Conservation (phyloP, 2,329 filamentous ascomycete genomes). For the Alternaria infectoria region DNA sequence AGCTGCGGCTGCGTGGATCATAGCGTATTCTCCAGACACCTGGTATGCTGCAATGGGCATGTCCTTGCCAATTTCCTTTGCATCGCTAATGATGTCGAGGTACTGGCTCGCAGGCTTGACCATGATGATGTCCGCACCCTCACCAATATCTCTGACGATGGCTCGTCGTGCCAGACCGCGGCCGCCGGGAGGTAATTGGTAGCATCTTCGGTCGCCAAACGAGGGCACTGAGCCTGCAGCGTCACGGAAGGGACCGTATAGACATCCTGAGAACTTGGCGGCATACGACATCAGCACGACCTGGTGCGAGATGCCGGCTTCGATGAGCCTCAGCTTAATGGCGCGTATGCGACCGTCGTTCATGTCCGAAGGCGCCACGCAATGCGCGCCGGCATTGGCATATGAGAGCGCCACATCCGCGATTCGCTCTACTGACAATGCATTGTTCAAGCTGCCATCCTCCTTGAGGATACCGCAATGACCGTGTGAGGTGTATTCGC, state of each 20-base stretch:
- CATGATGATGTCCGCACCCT: conserved; percentile 98
- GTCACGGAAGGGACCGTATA: conserved; percentile 97
- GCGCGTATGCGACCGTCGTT: conserved; percentile 96
- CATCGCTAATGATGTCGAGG: conserved; percentile 96
- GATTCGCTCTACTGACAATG: conserved; percentile 89
- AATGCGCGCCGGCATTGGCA: conserved; percentile 93
- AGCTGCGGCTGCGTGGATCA: conserved; percentile 96
- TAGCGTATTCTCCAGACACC: conserved; percentile 94
- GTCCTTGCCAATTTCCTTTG: conserved; percentile 90
- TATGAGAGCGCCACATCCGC: conserved; percentile 98
- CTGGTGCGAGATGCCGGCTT: conserved; percentile 89
- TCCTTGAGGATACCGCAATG: conserved; percentile 96
- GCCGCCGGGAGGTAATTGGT: conserved; percentile 92
- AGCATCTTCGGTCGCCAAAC: conserved; percentile 95
- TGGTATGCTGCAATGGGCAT: conserved; percentile 95
- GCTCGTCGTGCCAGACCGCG: conserved; percentile 90
- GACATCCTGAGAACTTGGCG: conserved; percentile 94
- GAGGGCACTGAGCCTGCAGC: conserved; percentile 89
- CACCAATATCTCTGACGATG: conserved; percentile 85
- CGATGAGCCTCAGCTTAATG: conserved; percentile 97
- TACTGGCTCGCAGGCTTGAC: conserved; percentile 97
- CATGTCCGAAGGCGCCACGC: conserved; percentile 97
- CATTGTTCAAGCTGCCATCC: conserved; percentile 91
- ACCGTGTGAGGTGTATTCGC: conserved; percentile 97
- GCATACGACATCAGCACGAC: conserved; percentile 97